These are phyloP conservation scores for Gastrolobium bilobum DNA, from an alignment of 306 rosid genomes.

Conservation along the genomic window DNA sequence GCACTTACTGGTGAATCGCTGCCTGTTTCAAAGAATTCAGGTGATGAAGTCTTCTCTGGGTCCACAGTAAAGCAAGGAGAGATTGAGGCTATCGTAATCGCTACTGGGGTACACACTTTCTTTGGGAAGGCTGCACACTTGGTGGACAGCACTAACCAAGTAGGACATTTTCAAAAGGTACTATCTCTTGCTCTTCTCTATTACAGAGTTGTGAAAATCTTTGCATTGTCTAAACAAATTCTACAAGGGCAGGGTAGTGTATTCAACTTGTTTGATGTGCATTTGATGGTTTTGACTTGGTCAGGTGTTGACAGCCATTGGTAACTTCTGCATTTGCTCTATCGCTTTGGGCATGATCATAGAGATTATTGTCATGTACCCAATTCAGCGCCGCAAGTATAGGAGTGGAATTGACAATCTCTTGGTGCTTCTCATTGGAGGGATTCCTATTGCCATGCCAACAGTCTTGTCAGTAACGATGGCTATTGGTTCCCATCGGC, in stretches of 20 bases:
- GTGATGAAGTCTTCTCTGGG: conserved; percentile 82
- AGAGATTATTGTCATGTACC: conserved; percentile 79
- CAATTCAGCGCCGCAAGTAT: conserved; percentile 69
- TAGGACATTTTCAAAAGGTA: conserved; percentile 89
- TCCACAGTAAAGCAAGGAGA: conserved; percentile 92
- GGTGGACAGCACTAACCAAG: conserved; percentile 79
- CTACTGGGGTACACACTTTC: conserved; percentile 89
- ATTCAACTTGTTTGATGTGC: conserved; percentile 16
- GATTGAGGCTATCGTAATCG: conserved; percentile 86
- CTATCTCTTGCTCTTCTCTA: background rate
- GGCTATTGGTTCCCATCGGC: conserved; percentile 89
- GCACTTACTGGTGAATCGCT: conserved; percentile 87
- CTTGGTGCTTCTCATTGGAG: conserved; percentile 87
- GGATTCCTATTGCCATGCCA: conserved; percentile 92
- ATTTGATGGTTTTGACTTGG: conserved; percentile 39
- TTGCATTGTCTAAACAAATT: background rate
- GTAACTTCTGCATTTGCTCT: conserved; percentile 89
- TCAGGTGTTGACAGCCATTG: conserved; percentile 82
- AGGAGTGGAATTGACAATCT: conserved; percentile 87
- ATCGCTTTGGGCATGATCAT: conserved; percentile 75
- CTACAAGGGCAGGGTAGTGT: background rate
- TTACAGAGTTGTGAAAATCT: background rate
- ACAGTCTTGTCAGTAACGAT: conserved; percentile 88
- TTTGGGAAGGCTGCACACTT: conserved; percentile 92
- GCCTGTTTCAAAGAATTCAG: conserved; percentile 65